These are phyloP conservation scores for Trapa incisa DNA, from an alignment of 345 rosid genomes.

Conservation along the genomic window DNA sequence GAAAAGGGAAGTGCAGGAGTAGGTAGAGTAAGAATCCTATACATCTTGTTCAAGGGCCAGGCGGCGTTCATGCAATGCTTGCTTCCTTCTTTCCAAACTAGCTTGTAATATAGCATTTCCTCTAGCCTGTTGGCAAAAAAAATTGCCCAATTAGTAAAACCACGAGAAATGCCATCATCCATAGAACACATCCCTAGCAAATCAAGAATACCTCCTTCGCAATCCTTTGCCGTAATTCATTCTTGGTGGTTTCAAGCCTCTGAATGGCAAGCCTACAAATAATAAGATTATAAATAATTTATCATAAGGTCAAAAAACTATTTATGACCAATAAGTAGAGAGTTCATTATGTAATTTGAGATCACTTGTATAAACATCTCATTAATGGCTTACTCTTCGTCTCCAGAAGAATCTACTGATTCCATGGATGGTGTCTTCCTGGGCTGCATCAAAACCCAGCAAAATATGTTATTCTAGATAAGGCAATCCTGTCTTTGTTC, in stretches of 20 bases:
- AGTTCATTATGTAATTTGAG: not conserved
- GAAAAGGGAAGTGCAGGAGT: not conserved
- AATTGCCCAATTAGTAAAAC: slow-evolving; percentile 13
- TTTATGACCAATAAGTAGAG: no score
- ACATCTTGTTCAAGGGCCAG: slow-evolving; percentile 99
- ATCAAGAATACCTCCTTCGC: slow-evolving; percentile 73
- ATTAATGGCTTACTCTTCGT: slow-evolving; percentile 75
- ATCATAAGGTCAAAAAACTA: not conserved
- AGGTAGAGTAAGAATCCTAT: slow-evolving; percentile 17
- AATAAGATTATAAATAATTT: not conserved
- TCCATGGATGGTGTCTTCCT: slow-evolving; percentile 79
- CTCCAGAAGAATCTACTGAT: slow-evolving; percentile 91
- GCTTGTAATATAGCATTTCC: slow-evolving; percentile 97
- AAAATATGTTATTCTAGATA: not conserved
- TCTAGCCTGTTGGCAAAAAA: slow-evolving; percentile 43
- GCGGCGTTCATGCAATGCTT: slow-evolving; percentile 96
- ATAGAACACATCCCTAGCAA: slow-evolving; percentile 4
- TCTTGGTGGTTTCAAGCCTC: slow-evolving; percentile 87
- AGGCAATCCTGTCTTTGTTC: not conserved
- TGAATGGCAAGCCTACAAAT: slow-evolving; percentile 83
- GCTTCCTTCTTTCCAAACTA: slow-evolving; percentile 96
- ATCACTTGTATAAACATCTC: slow-evolving; percentile 4
- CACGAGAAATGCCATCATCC: slow-evolving; percentile 11
- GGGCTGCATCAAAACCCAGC: slow-evolving; percentile 33
- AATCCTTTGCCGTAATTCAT: slow-evolving; percentile 85